These are phyloP conservation scores for Neurospora sp. DNA, from an alignment of 495 filamentous ascomycete species.

Conservation along the genomic window DNA sequence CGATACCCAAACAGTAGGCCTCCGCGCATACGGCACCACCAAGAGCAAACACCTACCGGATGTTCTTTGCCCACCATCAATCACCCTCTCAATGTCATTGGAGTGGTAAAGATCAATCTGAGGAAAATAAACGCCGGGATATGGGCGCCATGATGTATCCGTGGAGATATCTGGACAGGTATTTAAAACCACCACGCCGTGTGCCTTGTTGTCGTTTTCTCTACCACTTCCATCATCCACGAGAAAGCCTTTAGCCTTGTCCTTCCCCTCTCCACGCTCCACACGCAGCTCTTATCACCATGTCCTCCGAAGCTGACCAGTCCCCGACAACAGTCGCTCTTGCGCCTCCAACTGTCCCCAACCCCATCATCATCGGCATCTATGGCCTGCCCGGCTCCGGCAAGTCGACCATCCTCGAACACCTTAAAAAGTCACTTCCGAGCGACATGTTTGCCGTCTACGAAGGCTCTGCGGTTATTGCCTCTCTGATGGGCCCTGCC, in stretches of 20 bases:
- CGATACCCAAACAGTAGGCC: neutral
- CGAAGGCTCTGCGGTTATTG: slow-evolving; percentile 46
- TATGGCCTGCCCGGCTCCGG: slow-evolving; percentile 55
- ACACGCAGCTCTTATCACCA: neutral
- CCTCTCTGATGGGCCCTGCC: slow-evolving; percentile 25
- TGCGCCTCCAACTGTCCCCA: neutral
- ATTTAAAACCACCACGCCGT: neutral
- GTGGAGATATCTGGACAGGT: neutral
- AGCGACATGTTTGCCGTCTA: slow-evolving; percentile 36
- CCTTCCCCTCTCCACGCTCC: neutral
- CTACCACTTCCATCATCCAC: neutral
- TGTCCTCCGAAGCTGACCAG: neutral
- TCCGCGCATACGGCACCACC: neutral
- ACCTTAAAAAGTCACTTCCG: slow-evolving; percentile 31
- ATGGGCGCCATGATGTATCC: neutral
- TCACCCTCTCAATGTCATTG: neutral
- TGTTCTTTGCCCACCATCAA: neutral
- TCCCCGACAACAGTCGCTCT: neutral
- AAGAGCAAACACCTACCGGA: neutral
- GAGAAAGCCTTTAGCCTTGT: neutral
- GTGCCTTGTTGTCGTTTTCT: neutral
- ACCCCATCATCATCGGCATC: slow-evolving; percentile 43
- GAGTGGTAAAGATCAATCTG: neutral
- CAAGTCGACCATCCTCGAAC: slow-evolving; percentile 41
- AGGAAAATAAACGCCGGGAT: neutral